A percentile compares a stretch with the other conserved stretches of the same genome.
Evolutionary conservation across 1,139 yeast genomes (phyloP).

Genomic region (Trichomonascaceae sp.): DNA sequence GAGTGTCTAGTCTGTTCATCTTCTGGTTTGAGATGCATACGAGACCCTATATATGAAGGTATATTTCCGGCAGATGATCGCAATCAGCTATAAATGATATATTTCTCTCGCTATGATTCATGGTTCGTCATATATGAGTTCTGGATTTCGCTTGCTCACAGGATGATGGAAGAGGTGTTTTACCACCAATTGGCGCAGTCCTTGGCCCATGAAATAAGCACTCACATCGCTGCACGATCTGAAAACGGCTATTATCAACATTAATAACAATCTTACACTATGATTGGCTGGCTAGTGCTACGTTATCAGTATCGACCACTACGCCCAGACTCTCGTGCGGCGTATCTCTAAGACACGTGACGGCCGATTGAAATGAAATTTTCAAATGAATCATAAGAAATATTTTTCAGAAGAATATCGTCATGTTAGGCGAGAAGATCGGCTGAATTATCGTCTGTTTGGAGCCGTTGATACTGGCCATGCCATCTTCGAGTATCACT

Average conservation of each 20-base stretch:
- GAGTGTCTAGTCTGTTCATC: too few species aligned
- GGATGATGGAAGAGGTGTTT: too few species aligned
- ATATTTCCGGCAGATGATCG: too few species aligned
- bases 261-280: constrained; percentile 10
- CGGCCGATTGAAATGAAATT: constrained; percentile 12
- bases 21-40: too few species aligned
- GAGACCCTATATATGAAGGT: too few species aligned
- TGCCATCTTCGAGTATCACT: constrained; percentile 9
- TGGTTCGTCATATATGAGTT: too few species aligned
- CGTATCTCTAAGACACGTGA: constrained; percentile 14
- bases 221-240: too few species aligned
- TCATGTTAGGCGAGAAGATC: constrained; percentile 11
- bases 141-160: too few species aligned
- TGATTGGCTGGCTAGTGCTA: constrained; percentile 15
- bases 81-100: too few species aligned
- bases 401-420: constrained; percentile 12
- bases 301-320: constrained; percentile 15
- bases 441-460: constrained; percentile 4
- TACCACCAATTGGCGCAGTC: too few species aligned
- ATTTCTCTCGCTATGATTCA: too few species aligned
- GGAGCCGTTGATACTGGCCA: constrained; percentile 10
- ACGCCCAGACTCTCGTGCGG: constrained; percentile 17
- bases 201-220: too few species aligned
- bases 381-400: constrained; percentile 12
- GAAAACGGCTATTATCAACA: constrained; percentile 14